A percentile compares a stretch with the other conserved stretches of the same genome.
phyloP scores from a whole-genome alignment of 176 grass and related monocot species.

The Carex pumila region DNA sequence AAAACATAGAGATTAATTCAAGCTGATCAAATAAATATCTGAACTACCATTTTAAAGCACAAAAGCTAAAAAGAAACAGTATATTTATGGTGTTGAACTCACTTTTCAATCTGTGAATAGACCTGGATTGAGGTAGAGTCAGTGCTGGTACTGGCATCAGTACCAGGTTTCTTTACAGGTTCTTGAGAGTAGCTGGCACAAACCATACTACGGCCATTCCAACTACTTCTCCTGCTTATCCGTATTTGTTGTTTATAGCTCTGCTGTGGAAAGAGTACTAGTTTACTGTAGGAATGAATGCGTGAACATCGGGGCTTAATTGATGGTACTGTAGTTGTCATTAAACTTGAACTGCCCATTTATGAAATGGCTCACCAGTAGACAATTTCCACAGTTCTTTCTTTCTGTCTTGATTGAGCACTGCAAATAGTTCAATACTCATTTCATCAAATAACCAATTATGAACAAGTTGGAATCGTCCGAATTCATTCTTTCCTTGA shows the following conservation, averaged over 20 bases:
- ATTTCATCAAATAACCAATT: background rate
- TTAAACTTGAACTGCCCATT: conserved; percentile 1
- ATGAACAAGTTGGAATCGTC: background rate
- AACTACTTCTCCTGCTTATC: background rate
- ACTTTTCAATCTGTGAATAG: conserved; percentile 96
- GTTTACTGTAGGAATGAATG: background rate
- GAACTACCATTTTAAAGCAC: background rate
- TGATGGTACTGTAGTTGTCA: background rate
- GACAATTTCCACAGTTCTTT: background rate
- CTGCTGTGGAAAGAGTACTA: background rate
- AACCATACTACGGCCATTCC: conserved; percentile 7
- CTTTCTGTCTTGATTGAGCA: background rate
- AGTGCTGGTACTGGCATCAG: conserved; percentile 10
- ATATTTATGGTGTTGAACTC: background rate
- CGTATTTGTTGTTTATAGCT: background rate
- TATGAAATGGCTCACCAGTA: background rate
- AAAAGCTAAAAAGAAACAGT: background rate
- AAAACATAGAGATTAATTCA: background rate
- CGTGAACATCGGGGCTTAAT: background rate
- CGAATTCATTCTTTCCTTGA: background rate
- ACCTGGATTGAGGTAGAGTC: conserved; percentile 59
- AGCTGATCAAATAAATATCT: background rate
- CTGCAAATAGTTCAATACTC: background rate
- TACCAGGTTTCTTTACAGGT: conserved; percentile 8
- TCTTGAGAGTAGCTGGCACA: conserved; percentile 24